Conservation (phyloP, 1,284 basidiomycete species). For the Boletus mariae region DNA sequence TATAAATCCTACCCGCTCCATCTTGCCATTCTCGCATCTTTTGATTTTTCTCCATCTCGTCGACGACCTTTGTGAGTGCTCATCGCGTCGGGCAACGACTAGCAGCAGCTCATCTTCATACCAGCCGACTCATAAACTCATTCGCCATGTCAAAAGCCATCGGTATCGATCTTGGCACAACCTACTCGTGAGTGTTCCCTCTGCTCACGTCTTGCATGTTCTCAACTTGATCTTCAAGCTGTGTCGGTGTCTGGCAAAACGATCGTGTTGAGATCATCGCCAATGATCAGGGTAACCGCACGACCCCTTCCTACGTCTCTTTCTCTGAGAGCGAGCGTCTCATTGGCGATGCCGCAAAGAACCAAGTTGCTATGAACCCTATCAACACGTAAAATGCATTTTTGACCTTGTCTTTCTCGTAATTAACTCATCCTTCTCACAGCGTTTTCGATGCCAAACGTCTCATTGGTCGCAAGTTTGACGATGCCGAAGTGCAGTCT, state of each 20-base stretch:
- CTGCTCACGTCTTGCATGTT: not conserved
- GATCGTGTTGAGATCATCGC: constrained; percentile 98
- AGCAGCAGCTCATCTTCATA: not conserved
- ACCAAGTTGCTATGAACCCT: constrained; percentile 89
- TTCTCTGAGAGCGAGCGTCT: constrained; percentile 94
- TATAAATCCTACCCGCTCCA: constrained; percentile 29
- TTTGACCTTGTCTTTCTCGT: constrained; percentile 10
- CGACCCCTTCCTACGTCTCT: constrained; percentile 91
- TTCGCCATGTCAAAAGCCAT: constrained; percentile 73
- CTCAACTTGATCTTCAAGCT: constrained; percentile 40
- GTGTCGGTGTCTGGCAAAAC: constrained; percentile 96
- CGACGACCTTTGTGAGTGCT: constrained; percentile 16
- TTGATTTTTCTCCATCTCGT: constrained; percentile 9
- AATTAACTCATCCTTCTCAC: constrained; percentile 20
- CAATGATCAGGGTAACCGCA: constrained; percentile 97
- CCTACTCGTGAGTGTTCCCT: constrained; percentile 61
- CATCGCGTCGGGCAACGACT: constrained; percentile 1
- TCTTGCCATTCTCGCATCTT: constrained; percentile 6
- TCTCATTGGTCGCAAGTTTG: constrained; percentile 84
- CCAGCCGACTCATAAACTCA: constrained; percentile 5
- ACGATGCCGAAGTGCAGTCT: constrained; percentile 86
- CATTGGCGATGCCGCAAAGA: constrained; percentile 94
- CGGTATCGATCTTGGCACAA: constrained; percentile 90
- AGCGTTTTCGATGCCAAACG: constrained; percentile 89
- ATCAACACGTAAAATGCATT: constrained; percentile 56